phyloP scores from a whole-genome alignment of 805 yeast species.

The Clavispora fructus region DNA sequence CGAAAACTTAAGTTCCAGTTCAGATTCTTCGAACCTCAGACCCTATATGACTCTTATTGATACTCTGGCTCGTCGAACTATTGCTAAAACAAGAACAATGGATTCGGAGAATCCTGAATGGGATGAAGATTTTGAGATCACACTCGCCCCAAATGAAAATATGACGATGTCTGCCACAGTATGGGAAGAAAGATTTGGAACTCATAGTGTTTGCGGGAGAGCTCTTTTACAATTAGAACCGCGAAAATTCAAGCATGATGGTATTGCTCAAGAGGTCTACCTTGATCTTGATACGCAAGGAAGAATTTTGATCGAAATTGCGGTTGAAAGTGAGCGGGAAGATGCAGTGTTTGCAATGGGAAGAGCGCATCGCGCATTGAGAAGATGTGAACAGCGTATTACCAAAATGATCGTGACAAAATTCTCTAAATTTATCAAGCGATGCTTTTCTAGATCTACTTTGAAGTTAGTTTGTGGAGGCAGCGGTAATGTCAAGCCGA shows the following conservation, averaged over 20 bases:
- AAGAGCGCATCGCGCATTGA: slow-evolving; percentile 60
- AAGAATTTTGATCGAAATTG: slow-evolving; percentile 55
- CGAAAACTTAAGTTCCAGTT: slow-evolving; percentile 43
- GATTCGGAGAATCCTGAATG: slow-evolving; percentile 67
- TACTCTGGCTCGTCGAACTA: slow-evolving; percentile 44
- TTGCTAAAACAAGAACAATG: slow-evolving; percentile 67
- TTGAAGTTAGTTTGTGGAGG: slow-evolving; percentile 52
- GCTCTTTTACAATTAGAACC: slow-evolving; percentile 59
- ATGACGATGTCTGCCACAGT: slow-evolving; percentile 53
- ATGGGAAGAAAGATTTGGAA: slow-evolving; percentile 60
- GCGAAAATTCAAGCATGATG: slow-evolving; percentile 57
- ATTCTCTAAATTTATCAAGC: slow-evolving; percentile 59
- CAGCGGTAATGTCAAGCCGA: slow-evolving; percentile 39
- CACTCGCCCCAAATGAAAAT: slow-evolving; percentile 34
- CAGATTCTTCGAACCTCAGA: slow-evolving; percentile 37
- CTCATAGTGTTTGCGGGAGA: slow-evolving; percentile 64
- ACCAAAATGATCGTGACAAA: slow-evolving; percentile 68
- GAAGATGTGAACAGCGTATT: slow-evolving; percentile 61
- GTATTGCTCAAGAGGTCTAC: slow-evolving; percentile 55
- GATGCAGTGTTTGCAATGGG: slow-evolving; percentile 83
- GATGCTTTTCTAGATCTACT: slow-evolving; percentile 52
- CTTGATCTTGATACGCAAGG: slow-evolving; percentile 68
- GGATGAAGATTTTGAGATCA: slow-evolving; percentile 79
- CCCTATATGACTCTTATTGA: slow-evolving; percentile 63
- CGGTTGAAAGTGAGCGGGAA: slow-evolving; percentile 72